Evolutionary conservation across 495 filamentous ascomycete genomes (phyloP).

Genomic region (Acidomyces sp.): DNA sequence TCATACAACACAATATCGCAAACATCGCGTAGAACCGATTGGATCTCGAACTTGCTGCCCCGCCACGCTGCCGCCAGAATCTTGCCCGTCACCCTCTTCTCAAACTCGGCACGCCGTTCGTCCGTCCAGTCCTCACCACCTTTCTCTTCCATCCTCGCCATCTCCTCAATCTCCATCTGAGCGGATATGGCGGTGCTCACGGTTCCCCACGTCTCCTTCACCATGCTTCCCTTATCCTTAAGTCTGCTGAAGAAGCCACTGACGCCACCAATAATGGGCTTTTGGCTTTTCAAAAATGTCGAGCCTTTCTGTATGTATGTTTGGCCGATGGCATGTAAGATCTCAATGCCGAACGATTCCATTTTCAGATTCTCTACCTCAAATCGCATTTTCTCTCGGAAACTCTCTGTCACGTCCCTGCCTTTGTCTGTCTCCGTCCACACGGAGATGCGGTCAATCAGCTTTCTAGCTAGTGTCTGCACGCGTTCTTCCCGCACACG

Average conservation of each 20-base stretch:
- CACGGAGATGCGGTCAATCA: slow-evolving; percentile 79
- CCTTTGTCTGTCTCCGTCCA: slow-evolving; percentile 97
- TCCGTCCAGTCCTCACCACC: slow-evolving; percentile 98
- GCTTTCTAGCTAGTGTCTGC: slow-evolving; percentile 65
- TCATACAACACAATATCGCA: slow-evolving; percentile 53
- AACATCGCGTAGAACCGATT: slow-evolving; percentile 84
- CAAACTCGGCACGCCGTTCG: slow-evolving; percentile 93
- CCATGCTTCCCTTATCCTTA: slow-evolving; percentile 92
- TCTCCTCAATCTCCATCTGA: slow-evolving; percentile 97
- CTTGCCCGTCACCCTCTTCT: slow-evolving; percentile 90
- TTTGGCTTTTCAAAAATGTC: slow-evolving; percentile 82
- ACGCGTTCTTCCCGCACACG: slow-evolving; percentile 83
- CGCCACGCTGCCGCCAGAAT: slow-evolving; percentile 97
- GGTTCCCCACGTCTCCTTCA: slow-evolving; percentile 97
- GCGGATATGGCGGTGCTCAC: slow-evolving; percentile 96
- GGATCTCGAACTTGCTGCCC: slow-evolving; percentile 95
- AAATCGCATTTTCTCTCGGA: slow-evolving; percentile 83
- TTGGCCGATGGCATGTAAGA: slow-evolving; percentile 83
- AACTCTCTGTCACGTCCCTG: slow-evolving; percentile 68
- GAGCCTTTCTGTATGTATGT: slow-evolving; percentile 82
- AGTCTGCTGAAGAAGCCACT: slow-evolving; percentile 84
- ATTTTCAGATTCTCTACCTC: slow-evolving; percentile 98
- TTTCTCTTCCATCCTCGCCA: slow-evolving; percentile 89
- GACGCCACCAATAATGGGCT: slow-evolving; percentile 71
- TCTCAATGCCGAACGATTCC: slow-evolving; percentile 96